Conservation (phyloP, 768 basidiomycete genomes). For the Lentinula edodes region DNA sequence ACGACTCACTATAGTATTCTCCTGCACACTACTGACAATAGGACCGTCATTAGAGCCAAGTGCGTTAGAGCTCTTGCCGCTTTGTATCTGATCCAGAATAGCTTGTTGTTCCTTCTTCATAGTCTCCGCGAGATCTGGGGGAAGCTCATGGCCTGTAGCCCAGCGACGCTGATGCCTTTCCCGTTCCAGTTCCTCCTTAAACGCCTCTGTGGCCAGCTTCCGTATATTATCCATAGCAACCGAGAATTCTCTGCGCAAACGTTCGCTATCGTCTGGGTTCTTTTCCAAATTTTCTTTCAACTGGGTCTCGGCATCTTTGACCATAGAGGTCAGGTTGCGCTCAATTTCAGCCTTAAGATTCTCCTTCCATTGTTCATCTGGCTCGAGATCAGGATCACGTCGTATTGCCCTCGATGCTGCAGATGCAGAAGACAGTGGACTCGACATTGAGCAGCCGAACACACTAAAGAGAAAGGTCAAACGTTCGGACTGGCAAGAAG, state of each 20-base stretch:
- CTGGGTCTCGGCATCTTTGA: constrained; percentile 44
- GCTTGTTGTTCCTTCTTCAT: constrained; percentile 9
- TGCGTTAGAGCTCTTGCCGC: background rate
- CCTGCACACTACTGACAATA: background rate
- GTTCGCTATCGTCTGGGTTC: constrained; percentile 30
- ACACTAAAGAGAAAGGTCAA: background rate
- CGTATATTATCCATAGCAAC: constrained; percentile 39
- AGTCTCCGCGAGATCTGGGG: background rate
- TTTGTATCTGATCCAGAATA: constrained; percentile 1
- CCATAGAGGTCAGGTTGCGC: constrained; percentile 1
- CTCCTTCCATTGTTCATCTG: constrained; percentile 5
- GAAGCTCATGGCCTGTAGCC: constrained; percentile 29
- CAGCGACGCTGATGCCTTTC: constrained; percentile 48
- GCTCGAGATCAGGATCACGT: background rate
- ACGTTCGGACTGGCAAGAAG: background rate
- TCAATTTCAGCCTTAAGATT: constrained; percentile 4
- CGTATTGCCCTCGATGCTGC: background rate
- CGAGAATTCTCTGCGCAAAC: constrained; percentile 32
- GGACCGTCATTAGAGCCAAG: background rate
- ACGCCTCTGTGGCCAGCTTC: constrained; percentile 40
- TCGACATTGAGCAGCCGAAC: background rate
- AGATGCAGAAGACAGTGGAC: constrained; percentile 5
- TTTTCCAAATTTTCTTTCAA: constrained; percentile 45
- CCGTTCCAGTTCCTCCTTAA: constrained; percentile 33
- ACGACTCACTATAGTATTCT: background rate